Conservation (phyloP, 2,329 filamentous ascomycete species). For the Aspergillus sp. region DNA sequence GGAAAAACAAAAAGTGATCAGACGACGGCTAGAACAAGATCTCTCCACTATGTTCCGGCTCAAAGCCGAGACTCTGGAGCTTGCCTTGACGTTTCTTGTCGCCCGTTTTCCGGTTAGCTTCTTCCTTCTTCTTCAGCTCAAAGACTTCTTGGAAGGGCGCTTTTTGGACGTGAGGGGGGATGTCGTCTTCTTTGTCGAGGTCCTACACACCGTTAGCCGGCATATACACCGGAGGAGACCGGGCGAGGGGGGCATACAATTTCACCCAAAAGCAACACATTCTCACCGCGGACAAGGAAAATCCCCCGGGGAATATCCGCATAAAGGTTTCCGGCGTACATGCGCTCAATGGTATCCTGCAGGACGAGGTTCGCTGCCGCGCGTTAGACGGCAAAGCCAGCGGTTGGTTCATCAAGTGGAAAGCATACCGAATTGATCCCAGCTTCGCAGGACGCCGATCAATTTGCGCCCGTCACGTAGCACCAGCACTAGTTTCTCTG, state of each 20-base stretch:
- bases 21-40: constrained; percentile 59
- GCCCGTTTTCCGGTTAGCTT: constrained; percentile 63
- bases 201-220: constrained; percentile 50
- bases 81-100: constrained; percentile 72
- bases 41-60: constrained; percentile 78
- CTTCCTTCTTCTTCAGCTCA: constrained; percentile 69
- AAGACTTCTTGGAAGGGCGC: constrained; percentile 69
- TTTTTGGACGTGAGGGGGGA: constrained; percentile 65
- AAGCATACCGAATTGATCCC: constrained; percentile 90
- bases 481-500: constrained; percentile 92
- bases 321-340: constrained; percentile 73
- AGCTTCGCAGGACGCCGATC: constrained; percentile 86
- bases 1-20: not conserved
- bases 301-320: constrained; percentile 83
- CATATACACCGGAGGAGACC: constrained; percentile 28
- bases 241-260: constrained; percentile 54
- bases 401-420: not conserved
- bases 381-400: constrained; percentile 1
- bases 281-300: constrained; percentile 91
- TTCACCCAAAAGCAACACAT: constrained; percentile 92
- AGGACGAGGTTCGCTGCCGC: constrained; percentile 83
- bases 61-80: constrained; percentile 76
- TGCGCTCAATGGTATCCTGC: constrained; percentile 85
- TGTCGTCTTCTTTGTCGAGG: constrained; percentile 89
- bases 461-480: constrained; percentile 92